Base-by-base conservation (phyloP, 2,329 filamentous ascomycete species). In the Penicillium sp. region DNA sequence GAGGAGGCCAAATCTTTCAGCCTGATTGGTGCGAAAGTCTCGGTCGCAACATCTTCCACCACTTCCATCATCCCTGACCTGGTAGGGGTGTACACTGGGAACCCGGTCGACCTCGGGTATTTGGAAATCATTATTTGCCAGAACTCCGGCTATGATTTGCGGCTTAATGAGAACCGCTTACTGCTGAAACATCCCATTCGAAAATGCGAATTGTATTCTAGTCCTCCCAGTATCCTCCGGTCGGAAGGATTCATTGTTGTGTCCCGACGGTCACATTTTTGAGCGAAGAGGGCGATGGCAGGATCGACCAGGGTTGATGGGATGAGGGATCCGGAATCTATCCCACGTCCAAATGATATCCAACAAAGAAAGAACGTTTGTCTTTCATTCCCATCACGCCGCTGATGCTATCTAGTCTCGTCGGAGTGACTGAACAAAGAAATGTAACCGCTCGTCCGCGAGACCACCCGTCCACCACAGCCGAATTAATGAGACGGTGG, bases 21-120 rank as follows among this genome's bases (percentile, higher is more conserved):
- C 22, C 25, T 65, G 62, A 66, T 66, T 66, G 51, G 64, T 42
- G 64, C 55, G 19, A 63, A 59, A 61, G 56, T 35, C 45, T 25
- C 14, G 37, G 55, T 13, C 46, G 46, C 45, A 48, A 30, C 45
- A 22, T 48, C 25, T 35, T 51, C 48, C 48, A 22, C 16, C 28
- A 7, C 30, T 57, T 57, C 55, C 45, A 57, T 19, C 26, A 57
- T 57, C 55, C 55, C 45, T 48, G 45, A 28, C 6, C 14, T 37
- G 13, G 30, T 22, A 33, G 11, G 30, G 30, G 2, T 33, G 28
- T 30, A 16, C 19, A 22, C 19, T 22, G 19, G 19, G 45, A 28
- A 16, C 25, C 45, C 45, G 40, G 30, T 48, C 35, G 43, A 46
- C 45, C 46, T 52, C 45, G 55, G 16, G 26, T 49, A n/a, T 7